Evolutionary conservation across 768 basidiomycete genomes (phyloP).

Genomic region (Phlebiopsis flavidoalba): DNA sequence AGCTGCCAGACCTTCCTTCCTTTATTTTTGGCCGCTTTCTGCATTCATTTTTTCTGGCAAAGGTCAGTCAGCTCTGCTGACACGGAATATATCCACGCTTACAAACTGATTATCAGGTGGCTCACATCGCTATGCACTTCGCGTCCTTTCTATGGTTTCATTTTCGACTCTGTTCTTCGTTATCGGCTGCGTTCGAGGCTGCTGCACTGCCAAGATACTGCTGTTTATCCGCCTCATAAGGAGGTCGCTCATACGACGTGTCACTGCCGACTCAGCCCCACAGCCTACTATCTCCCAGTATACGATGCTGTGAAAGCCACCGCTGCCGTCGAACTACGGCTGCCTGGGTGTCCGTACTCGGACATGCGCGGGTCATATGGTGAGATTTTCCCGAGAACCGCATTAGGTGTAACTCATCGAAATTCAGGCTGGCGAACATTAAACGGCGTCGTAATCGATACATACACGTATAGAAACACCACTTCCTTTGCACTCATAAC

Average conservation of each 20-base stretch:
- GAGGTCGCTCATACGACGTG: neutral
- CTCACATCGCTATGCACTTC: neutral
- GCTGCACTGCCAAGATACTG: conserved; percentile 5
- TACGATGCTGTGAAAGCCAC: neutral
- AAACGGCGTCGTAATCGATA: neutral
- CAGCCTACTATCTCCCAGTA: no score
- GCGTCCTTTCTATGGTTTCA: neutral
- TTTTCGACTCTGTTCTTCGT: neutral
- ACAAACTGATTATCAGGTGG: neutral
- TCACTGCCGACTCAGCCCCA: no score
- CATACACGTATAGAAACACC: no score
- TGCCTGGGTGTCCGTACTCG: neutral
- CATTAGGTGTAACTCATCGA: neutral
- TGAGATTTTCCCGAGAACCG: neutral
- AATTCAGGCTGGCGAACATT: neutral
- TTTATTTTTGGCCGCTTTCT: neutral
- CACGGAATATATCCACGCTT: neutral
- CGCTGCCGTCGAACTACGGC: conserved; percentile 1
- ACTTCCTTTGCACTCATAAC: no score
- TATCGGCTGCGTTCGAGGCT: conserved; percentile 3
- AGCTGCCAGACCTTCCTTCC: neutral
- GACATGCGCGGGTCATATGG: conserved; percentile 5
- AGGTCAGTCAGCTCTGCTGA: neutral
- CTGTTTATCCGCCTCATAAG: neutral
- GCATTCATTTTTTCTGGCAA: neutral